These are phyloP conservation scores for Fusarium verticillioides DNA, from an alignment of 2,329 filamentous ascomycete species.

Conservation along the genomic window DNA sequence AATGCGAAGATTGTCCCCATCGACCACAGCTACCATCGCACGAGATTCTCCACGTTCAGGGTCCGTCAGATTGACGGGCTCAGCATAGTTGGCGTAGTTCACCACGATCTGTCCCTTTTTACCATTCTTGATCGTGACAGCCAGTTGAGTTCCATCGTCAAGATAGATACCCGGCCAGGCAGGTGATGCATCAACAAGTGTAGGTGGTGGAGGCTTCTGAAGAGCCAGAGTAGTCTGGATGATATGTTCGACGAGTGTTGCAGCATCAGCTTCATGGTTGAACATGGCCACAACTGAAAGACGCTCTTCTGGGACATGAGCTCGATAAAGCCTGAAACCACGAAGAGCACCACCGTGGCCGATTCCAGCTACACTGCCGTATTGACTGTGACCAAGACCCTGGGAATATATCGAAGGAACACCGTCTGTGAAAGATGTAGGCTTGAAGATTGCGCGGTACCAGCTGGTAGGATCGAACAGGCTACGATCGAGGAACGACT, in stretches of 20 bases:
- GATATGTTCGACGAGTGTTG: slow-evolving; percentile 7
- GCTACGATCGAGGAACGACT: slow-evolving; percentile 20
- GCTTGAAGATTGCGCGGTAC: slow-evolving; percentile 20
- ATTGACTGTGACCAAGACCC: slow-evolving; percentile 11
- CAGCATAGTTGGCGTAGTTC: slow-evolving; percentile 26
- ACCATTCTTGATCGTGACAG: slow-evolving; percentile 11
- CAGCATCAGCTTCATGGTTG: slow-evolving; percentile 28
- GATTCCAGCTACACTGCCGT: slow-evolving; percentile 12
- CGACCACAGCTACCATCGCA: slow-evolving; percentile 12
- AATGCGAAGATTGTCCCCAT: slow-evolving; percentile 12
- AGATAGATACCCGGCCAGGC: slow-evolving; percentile 24
- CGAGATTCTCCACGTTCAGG: slow-evolving; percentile 14
- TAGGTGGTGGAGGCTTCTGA: slow-evolving; percentile 9
- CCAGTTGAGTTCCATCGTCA: slow-evolving; percentile 24
- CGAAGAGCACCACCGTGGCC: slow-evolving; percentile 28
- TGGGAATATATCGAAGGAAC: slow-evolving; percentile 19
- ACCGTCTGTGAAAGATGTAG: slow-evolving; percentile 20
- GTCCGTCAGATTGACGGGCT: slow-evolving; percentile 22
- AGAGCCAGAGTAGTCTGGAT: slow-evolving; percentile 12
- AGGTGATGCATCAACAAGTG: slow-evolving; percentile 1
- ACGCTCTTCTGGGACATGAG: slow-evolving; percentile 25
- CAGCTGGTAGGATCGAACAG: slow-evolving; percentile 22
- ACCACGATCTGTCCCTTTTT: slow-evolving; percentile 16
- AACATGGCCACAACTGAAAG: slow-evolving; percentile 29
- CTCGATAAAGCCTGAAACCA: slow-evolving; percentile 23